phyloP scores from a whole-genome alignment of 306 rosid genomes.

The Quercus cerris region DNA sequence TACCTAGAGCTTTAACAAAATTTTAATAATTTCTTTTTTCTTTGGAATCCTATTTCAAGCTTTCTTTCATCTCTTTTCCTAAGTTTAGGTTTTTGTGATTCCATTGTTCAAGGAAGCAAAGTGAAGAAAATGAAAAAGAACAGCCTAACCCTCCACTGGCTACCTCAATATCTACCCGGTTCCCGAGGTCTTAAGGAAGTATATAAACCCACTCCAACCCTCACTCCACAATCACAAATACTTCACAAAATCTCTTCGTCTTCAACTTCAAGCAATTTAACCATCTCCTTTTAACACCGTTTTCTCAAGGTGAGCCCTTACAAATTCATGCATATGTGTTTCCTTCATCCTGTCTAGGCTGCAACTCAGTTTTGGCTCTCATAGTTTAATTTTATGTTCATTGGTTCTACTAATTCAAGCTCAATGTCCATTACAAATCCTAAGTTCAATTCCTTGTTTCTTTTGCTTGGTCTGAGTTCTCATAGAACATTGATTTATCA shows the following conservation, averaged over 20 bases:
- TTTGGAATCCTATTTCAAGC: constrained; percentile 26
- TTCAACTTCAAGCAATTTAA: neutral
- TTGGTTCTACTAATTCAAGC: neutral
- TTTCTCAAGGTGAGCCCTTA: neutral
- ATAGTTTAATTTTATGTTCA: neutral
- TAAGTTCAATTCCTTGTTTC: neutral
- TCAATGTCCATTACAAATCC: neutral
- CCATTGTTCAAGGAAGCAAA: constrained; percentile 42
- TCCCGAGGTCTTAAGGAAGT: constrained; percentile 60
- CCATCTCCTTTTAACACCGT: neutral
- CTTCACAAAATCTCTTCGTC: constrained; percentile 2
- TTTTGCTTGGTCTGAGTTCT: neutral
- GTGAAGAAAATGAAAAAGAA: constrained; percentile 32
- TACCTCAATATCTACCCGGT: constrained; percentile 27
- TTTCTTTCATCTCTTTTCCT: constrained; percentile 25
- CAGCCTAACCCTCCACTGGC: constrained; percentile 19
- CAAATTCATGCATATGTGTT: neutral
- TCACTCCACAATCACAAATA: constrained; percentile 27
- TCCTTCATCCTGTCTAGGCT: neutral
- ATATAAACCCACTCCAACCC: constrained; percentile 54
- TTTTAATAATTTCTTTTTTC: neutral
- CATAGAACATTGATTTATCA: neutral
- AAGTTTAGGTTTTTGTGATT: constrained; percentile 29
- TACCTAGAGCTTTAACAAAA: neutral
- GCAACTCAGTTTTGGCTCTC: neutral